Evolutionary conservation across 306 rosid species (phyloP).

Genomic region (Erythrophleum fordii): DNA sequence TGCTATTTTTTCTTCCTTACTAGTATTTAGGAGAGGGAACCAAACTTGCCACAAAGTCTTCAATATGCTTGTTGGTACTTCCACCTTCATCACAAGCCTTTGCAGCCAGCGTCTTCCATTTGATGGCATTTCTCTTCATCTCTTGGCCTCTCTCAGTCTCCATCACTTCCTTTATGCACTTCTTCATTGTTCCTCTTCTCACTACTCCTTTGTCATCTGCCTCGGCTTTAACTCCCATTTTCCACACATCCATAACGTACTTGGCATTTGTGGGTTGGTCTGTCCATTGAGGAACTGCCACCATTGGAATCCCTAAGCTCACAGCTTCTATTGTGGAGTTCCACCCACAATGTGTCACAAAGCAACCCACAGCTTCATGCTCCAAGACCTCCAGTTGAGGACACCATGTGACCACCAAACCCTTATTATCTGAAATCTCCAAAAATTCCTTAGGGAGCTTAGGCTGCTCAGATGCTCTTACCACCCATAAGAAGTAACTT

Average conservation of each 20-base stretch:
- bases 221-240: neutral
- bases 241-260: neutral
- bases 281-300: neutral
- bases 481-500: conserved; percentile 2
- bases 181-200: neutral
- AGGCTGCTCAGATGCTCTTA: neutral
- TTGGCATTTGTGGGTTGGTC: conserved; percentile 10
- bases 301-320: conserved; percentile 20
- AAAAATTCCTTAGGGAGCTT: neutral
- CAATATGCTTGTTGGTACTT: neutral
- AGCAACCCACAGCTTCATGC: neutral
- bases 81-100: conserved; percentile 10
- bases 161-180: neutral
- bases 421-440: neutral
- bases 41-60: neutral
- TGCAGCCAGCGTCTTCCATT: neutral
- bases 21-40: too few relatives aligned
- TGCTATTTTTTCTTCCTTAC: too few relatives aligned
- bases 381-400: neutral
- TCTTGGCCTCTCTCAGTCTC: neutral
- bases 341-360: conserved; percentile 18
- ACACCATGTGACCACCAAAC: conserved; percentile 16
- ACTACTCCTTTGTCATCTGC: neutral
- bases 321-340: neutral
- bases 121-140: neutral